These are phyloP conservation scores for Dichomitus squalens DNA, from an alignment of 1,284 basidiomycete genomes.

Conservation along the genomic window DNA sequence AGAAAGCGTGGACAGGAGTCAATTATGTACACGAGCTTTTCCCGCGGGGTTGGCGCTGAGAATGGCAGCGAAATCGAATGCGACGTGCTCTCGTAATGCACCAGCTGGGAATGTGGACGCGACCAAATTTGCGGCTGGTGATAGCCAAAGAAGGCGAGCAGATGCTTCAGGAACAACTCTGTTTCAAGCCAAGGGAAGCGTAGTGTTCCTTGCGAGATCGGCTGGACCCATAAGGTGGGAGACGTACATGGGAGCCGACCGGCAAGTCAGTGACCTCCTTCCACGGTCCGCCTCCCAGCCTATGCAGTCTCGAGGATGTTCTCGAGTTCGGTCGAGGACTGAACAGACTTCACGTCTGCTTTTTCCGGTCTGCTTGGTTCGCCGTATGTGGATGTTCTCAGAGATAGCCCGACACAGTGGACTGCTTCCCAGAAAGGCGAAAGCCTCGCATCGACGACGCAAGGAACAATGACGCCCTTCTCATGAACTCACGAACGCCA, in stretches of 20 bases:
- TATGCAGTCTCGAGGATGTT: conserved; percentile 26
- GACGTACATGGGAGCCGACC: conserved; percentile 20
- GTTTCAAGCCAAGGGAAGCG: conserved; percentile 28
- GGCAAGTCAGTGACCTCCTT: conserved; percentile 21
- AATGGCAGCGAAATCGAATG: conserved; percentile 13
- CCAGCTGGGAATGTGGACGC: conserved; percentile 19
- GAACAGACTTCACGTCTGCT: conserved; percentile 26
- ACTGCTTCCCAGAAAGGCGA: conserved; percentile 18
- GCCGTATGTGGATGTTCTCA: conserved; percentile 28
- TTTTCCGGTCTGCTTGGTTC: conserved; percentile 27
- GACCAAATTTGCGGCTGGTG: conserved; percentile 19
- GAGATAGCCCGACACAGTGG: conserved; percentile 20
- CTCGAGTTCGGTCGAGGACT: conserved; percentile 22
- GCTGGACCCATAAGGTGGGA: conserved; percentile 28
- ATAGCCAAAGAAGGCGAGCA: conserved; percentile 21
- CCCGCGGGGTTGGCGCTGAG: conserved; percentile 24
- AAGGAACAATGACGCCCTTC: conserved; percentile 17
- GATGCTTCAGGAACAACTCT: conserved; percentile 29
- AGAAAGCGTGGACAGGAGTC: conserved; percentile 25
- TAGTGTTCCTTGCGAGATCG: conserved; percentile 21
- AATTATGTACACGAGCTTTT: conserved; percentile 24
- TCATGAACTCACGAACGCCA: conserved; percentile 20
- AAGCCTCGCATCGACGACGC: conserved; percentile 11
- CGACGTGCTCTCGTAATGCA: conserved; percentile 25
- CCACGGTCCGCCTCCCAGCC: conserved; percentile 25